Base-by-base conservation (phyloP, 164 flowering plant species). In the Paratinospora sagittata region DNA sequence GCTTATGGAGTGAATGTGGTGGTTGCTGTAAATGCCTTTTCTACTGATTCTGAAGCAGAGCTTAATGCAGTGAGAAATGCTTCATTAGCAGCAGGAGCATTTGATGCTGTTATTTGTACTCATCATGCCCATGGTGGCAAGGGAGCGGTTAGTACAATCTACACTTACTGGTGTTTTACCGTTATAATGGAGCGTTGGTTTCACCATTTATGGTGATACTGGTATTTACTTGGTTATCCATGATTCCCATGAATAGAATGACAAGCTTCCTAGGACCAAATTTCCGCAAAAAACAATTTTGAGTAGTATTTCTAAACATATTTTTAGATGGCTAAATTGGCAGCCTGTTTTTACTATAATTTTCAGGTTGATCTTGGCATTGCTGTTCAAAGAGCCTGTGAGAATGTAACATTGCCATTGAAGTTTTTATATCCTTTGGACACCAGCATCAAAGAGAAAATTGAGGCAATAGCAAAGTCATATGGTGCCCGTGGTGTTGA, bases 121-220 rank as follows among this genome's bases (percentile, higher is more conserved):
- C 99, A 93, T 81, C 98, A 94, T 83, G 97, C 98, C n/a, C 98
- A 94, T 78, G 98, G 98, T 81, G 98, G 98, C 73, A 89, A 86
- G 83, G 98, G 98, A 82, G 98, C 98, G 83, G 98, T 94, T 27
- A 88, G 96, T 84, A 45, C n/a, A n/a, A n/a, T n/a, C 34, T 55
- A 49, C 13, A 67, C 65, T n/a, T n/a, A n/a, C n/a, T 23, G 27
- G 68, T 52, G 24, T 52, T 30, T 30, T 63, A 17, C 57, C 41
- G 37, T 58, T 2, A 8, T 62, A 9, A 19, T 39, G 57, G 12
- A 37, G 21, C 27, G 23, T 1, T 62, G 11, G 33, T n/a, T 55
- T 55, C 61, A 21, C 61, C 61, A 4, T 30, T 30, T 1, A 30
- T 30, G 34, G 34, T 30, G 34, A 30, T 30, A 30, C 34, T 30